Evolutionary conservation across 1,139 yeast genomes (phyloP).

Genomic region (Petasospora rhodanensis): DNA sequence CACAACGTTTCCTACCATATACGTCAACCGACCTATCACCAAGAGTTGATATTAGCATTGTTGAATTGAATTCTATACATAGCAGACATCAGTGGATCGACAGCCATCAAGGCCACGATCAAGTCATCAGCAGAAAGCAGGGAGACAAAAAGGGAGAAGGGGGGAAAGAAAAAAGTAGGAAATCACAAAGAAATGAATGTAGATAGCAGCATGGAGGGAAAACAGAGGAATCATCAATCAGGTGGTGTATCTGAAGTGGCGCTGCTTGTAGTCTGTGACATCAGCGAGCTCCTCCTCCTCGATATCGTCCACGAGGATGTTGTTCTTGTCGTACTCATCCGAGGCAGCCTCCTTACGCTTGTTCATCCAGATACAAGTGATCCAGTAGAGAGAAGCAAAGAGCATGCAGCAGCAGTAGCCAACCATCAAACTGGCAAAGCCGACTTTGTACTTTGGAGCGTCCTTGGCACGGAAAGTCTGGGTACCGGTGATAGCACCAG

Average conservation of each 20-base stretch:
- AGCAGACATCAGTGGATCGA: no score
- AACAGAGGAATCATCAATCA: no score
- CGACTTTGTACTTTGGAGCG: constrained; percentile 34
- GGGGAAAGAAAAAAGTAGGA: no score
- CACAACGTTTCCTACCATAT: no score
- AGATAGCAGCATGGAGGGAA: no score
- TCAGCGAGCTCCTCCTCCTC: constrained; percentile 40
- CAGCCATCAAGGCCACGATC: no score
- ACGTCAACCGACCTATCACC: no score
- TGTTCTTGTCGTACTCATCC: constrained; percentile 15
- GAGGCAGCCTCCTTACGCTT: constrained; percentile 25
- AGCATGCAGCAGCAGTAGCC: constrained; percentile 40
- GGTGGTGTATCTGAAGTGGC: constrained; percentile 39
- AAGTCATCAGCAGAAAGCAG: no score
- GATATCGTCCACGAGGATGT: constrained; percentile 18
- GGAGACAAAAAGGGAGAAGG: no score
- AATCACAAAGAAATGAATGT: no score
- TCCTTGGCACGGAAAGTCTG: constrained; percentile 38
- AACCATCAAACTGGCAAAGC: constrained; percentile 41
- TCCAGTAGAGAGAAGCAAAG: constrained; percentile 13
- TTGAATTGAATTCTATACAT: no score
- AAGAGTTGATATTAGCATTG: no score
- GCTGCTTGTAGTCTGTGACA: constrained; percentile 46
- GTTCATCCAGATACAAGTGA: constrained; percentile 30
- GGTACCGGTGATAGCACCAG: constrained; percentile 47